A percentile compares a stretch with the other conserved stretches of the same genome.
Evolutionary conservation across 2,329 filamentous ascomycete species (phyloP).

Genomic region (Verticillium nubilum): DNA sequence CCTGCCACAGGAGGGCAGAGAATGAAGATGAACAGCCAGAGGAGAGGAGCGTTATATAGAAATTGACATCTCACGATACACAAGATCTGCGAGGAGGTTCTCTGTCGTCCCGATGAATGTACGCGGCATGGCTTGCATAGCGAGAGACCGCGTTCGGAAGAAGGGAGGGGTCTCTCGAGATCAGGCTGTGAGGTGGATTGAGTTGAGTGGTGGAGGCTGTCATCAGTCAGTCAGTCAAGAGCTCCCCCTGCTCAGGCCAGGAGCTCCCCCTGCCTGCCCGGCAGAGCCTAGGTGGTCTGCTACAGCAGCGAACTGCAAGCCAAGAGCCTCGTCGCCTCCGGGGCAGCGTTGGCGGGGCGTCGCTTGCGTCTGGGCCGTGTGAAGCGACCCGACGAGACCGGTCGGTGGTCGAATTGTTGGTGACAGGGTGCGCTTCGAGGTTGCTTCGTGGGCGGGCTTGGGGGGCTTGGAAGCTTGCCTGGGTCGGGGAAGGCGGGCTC

Average conservation of each 20-base stretch:
- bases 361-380: neutral
- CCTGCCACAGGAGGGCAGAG: slow-evolving; percentile 21
- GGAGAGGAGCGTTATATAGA: neutral
- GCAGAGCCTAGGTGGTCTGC: neutral
- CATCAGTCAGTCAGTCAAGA: neutral
- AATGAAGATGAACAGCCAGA: slow-evolving; percentile 15
- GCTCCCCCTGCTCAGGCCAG: neutral
- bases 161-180: neutral
- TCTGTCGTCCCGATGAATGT: too few relatives aligned
- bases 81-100: neutral
- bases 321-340: neutral
- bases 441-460: neutral
- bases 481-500: slow-evolving; percentile 1
- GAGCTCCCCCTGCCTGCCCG: neutral
- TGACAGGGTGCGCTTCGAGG: neutral
- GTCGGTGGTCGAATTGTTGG: neutral
- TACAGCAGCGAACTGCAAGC: neutral
- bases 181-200: neutral
- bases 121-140: neutral
- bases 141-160: neutral
- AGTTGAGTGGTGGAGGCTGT: too few relatives aligned
- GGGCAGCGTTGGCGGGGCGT: neutral
- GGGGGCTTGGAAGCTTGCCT: neutral
- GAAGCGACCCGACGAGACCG: neutral
- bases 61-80: neutral